These are phyloP conservation scores for Sarocladium oryzae DNA, from an alignment of 2,329 filamentous ascomycete genomes.

Conservation along the genomic window DNA sequence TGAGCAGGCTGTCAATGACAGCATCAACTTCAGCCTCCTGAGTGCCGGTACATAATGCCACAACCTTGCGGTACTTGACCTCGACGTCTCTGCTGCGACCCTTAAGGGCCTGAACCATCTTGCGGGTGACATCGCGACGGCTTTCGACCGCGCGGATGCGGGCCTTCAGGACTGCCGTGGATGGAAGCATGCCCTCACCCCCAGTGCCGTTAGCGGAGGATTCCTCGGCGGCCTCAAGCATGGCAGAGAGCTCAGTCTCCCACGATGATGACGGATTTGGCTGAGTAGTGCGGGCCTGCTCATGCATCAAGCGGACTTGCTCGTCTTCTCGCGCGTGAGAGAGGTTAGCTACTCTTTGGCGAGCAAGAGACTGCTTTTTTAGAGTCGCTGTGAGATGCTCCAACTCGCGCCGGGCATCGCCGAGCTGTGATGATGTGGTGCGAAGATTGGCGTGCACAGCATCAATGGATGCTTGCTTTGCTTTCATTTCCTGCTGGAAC, in stretches of 20 bases:
- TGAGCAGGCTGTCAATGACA: constrained; percentile 70
- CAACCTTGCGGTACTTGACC: constrained; percentile 79
- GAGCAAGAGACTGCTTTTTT: constrained; percentile 57
- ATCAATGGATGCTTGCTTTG: constrained; percentile 80
- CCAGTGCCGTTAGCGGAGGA: constrained; percentile 12
- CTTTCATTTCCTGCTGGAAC: constrained; percentile 72
- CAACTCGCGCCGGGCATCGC: constrained; percentile 67
- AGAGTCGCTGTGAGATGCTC: constrained; percentile 63
- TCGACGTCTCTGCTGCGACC: constrained; percentile 79
- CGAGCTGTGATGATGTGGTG: constrained; percentile 70
- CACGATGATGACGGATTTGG: constrained; percentile 37
- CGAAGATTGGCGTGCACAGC: constrained; percentile 74
- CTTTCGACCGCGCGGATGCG: constrained; percentile 63
- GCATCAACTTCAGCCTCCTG: constrained; percentile 73
- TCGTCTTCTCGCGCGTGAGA: constrained; percentile 67
- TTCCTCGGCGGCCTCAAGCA: constrained; percentile 38
- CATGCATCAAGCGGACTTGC: constrained; percentile 41
- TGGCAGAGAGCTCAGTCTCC: constrained; percentile 47
- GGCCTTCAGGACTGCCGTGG: constrained; percentile 55
- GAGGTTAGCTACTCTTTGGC: constrained; percentile 73
- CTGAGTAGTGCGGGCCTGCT: constrained; percentile 32
- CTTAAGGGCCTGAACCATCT: constrained; percentile 64
- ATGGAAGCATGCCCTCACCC: constrained; percentile 43
- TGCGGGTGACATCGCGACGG: constrained; percentile 61
- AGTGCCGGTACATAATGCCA: constrained; percentile 78